phyloP scores from a whole-genome alignment of 495 filamentous ascomycete genomes.

The Annulohypoxylon bovei region DNA sequence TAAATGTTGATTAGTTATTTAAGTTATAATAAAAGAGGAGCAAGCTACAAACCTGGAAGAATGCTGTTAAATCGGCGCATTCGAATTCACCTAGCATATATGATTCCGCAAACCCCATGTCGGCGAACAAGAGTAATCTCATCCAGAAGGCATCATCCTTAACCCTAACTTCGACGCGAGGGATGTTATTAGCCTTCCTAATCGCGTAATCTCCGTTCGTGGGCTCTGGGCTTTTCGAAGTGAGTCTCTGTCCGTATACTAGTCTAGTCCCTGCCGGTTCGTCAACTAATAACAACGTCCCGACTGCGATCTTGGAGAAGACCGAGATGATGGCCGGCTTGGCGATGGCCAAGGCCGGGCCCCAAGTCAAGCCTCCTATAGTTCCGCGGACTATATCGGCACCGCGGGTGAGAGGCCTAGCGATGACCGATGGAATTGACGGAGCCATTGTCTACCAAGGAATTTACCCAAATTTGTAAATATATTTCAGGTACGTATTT shows the following conservation, averaged over 20 bases:
- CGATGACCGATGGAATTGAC: constrained; percentile 38
- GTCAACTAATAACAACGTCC: constrained; percentile 55
- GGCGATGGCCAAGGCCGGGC: constrained; percentile 52
- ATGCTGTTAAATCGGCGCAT: constrained; percentile 67
- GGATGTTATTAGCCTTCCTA: constrained; percentile 38
- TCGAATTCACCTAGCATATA: constrained; percentile 76
- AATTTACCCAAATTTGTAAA: neutral
- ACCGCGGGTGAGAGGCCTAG: constrained; percentile 40
- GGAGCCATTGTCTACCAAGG: constrained; percentile 24
- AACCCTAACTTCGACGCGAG: constrained; percentile 60
- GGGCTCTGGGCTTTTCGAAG: constrained; percentile 30
- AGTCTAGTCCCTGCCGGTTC: constrained; percentile 45
- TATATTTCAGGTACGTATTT: neutral
- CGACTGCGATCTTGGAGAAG: constrained; percentile 54
- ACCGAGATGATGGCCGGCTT: constrained; percentile 51
- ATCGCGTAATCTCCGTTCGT: constrained; percentile 39
- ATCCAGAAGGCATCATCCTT: constrained; percentile 72
- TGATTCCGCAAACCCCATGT: constrained; percentile 79
- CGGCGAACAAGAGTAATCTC: constrained; percentile 69
- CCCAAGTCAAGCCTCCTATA: constrained; percentile 52
- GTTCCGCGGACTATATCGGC: constrained; percentile 48
- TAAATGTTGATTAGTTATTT: constrained; percentile 5
- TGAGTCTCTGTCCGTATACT: constrained; percentile 46
- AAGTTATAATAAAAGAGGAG: constrained; percentile 9
- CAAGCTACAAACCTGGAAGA: constrained; percentile 65